These are phyloP conservation scores for Exobasidium cylindrosporum DNA, from an alignment of 1,284 basidiomycete species.

Conservation along the genomic window DNA sequence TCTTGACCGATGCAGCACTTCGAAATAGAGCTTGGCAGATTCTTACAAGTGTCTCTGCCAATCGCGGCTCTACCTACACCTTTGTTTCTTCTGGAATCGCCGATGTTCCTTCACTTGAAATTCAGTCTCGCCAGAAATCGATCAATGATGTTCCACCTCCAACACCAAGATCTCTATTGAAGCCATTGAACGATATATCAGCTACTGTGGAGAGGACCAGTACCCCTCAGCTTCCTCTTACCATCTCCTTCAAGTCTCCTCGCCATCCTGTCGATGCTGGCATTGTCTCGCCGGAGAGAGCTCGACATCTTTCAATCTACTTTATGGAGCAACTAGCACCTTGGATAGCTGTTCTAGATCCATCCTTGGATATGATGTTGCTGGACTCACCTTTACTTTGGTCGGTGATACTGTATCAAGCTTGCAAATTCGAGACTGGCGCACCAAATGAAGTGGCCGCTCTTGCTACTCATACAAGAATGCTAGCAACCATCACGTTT, in stretches of 20 bases:
- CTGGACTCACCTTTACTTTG: neutral
- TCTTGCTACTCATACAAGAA: constrained; percentile 26
- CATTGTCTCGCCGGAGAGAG: neutral
- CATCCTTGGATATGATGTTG: neutral
- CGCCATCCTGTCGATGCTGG: neutral
- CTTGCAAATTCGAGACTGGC: constrained; percentile 23
- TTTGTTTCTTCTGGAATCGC: constrained; percentile 9
- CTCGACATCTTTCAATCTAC: neutral
- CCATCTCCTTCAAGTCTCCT: neutral
- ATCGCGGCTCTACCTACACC: constrained; percentile 9
- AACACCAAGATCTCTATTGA: neutral
- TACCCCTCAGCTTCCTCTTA: neutral
- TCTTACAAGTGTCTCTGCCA: neutral
- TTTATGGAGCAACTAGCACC: neutral
- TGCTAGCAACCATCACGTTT: constrained; percentile 25
- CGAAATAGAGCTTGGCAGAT: neutral
- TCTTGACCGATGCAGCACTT: too few relatives aligned
- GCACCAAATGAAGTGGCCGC: constrained; percentile 8
- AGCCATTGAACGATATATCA: neutral
- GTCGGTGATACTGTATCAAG: constrained; percentile 17
- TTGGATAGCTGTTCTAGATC: constrained; percentile 4
- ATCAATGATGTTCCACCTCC: neutral
- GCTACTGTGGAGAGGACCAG: neutral
- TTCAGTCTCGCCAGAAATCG: neutral
- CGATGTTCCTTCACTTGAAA: neutral